Percentiles rank a stretch among this genome's conserved stretches.
These are phyloP conservation scores for Oemleria cerasiformis DNA, from an alignment of 306 rosid species.

Conservation along the genomic window DNA sequence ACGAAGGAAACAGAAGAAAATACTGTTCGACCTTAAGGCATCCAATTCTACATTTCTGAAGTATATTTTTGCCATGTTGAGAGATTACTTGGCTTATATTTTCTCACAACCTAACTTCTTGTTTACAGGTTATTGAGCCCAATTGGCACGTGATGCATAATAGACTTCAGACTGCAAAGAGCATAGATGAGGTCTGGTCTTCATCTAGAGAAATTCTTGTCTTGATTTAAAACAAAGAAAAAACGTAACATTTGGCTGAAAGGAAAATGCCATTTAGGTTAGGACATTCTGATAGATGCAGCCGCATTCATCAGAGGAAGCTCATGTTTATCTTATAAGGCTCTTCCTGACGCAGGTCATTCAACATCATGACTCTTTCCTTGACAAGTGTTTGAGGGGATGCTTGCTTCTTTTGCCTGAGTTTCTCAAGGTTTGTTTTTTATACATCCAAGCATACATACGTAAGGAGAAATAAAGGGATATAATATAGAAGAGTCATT, in stretches of 20 bases:
- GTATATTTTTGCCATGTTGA: conserved; percentile 3
- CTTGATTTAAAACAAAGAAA: not conserved
- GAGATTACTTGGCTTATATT: conserved; percentile 4
- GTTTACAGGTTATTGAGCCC: conserved; percentile 84
- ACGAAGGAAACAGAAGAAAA: not conserved
- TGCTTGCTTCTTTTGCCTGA: conserved; percentile 93
- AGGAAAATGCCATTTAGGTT: not conserved
- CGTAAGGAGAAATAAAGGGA: not conserved
- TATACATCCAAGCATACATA: not conserved
- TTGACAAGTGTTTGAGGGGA: conserved; percentile 88
- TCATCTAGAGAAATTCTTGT: not conserved
- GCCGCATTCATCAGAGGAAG: not conserved
- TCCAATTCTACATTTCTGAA: not conserved
- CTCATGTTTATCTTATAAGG: conserved; percentile 26
- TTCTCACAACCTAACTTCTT: conserved; percentile 20
- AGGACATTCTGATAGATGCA: not conserved
- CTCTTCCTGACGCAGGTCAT: conserved; percentile 70
- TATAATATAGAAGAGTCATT: not conserved
- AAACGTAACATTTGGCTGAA: not conserved
- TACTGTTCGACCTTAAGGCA: not conserved
- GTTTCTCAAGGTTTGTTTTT: conserved; percentile 75
- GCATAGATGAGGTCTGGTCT: conserved; percentile 79
- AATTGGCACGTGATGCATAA: conserved; percentile 92
- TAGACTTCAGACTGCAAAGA: conserved; percentile 83
- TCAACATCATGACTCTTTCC: conserved; percentile 91